A percentile compares a stretch with the other conserved stretches of the same genome.
Conservation (phyloP, 176 grass and related monocot genomes). For the Saccharum officinarum region DNA sequence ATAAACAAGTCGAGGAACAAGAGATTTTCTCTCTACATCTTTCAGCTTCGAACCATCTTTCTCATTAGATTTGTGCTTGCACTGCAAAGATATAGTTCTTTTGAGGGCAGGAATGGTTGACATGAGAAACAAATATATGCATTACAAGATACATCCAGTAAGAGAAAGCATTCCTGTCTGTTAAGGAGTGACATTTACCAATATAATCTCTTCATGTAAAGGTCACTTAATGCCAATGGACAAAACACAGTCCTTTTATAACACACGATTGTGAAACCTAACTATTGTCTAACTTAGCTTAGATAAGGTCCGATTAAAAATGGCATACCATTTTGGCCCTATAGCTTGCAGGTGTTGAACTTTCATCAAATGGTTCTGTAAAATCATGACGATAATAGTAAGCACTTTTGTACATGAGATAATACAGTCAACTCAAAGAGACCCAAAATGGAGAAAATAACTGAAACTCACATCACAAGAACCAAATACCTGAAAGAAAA, state of each 20-base stretch:
- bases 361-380: conserved; percentile 73
- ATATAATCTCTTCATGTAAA: neutral
- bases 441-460: conserved; percentile 15
- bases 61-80: conserved; percentile 53
- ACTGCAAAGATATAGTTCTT: conserved; percentile 43
- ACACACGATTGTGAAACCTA: conserved; percentile 5
- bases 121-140: neutral
- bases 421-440: neutral
- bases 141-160: neutral
- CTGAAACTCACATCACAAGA: neutral
- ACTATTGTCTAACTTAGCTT: neutral
- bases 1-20: conserved; percentile 84
- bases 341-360: conserved; percentile 48
- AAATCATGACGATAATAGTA: conserved; percentile 17
- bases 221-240: neutral
- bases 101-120: neutral
- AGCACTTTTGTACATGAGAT: conserved; percentile 8
- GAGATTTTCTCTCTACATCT: conserved; percentile 70
- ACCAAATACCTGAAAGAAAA: conserved; percentile 71
- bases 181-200: neutral
- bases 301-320: conserved; percentile 15
- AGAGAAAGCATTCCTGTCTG: neutral
- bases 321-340: conserved; percentile 58
- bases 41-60: conserved; percentile 46
- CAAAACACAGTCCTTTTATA: neutral